Conservation (phyloP, 2,329 filamentous ascomycete genomes). For the Bertia moriformis region DNA sequence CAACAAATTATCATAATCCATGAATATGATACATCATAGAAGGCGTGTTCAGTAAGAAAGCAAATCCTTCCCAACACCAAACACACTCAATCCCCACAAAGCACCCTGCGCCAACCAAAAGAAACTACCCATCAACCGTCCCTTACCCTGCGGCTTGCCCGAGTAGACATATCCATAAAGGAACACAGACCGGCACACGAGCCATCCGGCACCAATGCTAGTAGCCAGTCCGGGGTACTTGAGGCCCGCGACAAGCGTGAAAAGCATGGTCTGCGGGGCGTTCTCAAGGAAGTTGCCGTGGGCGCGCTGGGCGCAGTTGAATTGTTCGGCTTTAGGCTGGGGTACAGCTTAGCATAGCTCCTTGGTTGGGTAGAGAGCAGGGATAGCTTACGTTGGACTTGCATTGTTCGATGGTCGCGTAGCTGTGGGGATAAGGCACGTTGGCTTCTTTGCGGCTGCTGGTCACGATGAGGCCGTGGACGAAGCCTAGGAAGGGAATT, state of each 20-base stretch:
- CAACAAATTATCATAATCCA: too few species aligned
- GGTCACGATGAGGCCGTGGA: slow-evolving; percentile 30
- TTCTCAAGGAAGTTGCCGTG: slow-evolving; percentile 48
- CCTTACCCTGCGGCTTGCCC: slow-evolving; percentile 18
- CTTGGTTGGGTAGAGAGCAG: not conserved
- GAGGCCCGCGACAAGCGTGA: slow-evolving; percentile 36
- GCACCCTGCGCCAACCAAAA: not conserved
- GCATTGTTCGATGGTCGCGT: slow-evolving; percentile 38
- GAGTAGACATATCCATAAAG: slow-evolving; percentile 26
- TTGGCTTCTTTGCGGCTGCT: slow-evolving; percentile 31
- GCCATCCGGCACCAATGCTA: slow-evolving; percentile 30
- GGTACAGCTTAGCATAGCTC: not conserved
- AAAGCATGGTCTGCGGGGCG: slow-evolving; percentile 30
- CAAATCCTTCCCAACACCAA: not conserved
- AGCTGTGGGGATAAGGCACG: slow-evolving; percentile 40
- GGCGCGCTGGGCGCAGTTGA: slow-evolving; percentile 37
- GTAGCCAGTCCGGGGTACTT: slow-evolving; percentile 31
- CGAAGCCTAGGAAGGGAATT: slow-evolving; percentile 32
- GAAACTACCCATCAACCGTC: slow-evolving; percentile 13
- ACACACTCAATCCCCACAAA: slow-evolving; percentile 1
- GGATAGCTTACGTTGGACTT: slow-evolving; percentile 24
- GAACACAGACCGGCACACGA: slow-evolving; percentile 30
- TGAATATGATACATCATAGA: too few species aligned
- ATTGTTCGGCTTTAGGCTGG: slow-evolving; percentile 24
- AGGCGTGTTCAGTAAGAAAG: not conserved